Evolutionary conservation across 1,284 basidiomycete genomes (phyloP).

Genomic region (Trichosporon inkin): DNA sequence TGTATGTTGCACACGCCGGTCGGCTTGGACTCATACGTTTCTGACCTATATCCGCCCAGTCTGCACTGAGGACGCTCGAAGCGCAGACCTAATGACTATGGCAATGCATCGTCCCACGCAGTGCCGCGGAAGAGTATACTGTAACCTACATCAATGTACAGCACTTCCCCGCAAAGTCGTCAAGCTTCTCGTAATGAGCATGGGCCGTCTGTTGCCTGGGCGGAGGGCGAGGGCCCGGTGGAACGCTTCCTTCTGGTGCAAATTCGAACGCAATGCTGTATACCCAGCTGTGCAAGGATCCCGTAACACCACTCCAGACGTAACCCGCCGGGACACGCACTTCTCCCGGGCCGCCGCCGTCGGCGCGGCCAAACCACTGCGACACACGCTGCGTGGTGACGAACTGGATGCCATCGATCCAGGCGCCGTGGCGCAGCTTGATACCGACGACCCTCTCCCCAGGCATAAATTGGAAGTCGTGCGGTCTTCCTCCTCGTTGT

Average conservation of each 20-base stretch:
- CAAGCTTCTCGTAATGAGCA: too few relatives aligned
- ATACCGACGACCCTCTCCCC: constrained; percentile 16
- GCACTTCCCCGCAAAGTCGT: too few relatives aligned
- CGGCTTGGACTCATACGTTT: too few relatives aligned
- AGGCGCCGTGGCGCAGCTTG: constrained; percentile 17
- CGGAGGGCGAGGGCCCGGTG: too few relatives aligned
- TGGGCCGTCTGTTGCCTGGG: too few relatives aligned
- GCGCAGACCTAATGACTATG: too few relatives aligned
- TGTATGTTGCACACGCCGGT: too few relatives aligned
- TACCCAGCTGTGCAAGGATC: constrained; percentile 1
- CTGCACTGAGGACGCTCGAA: too few relatives aligned
- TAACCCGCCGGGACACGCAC: constrained; percentile 11
- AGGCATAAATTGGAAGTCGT: constrained; percentile 1
- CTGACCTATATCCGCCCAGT: too few relatives aligned
- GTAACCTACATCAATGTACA: too few relatives aligned
- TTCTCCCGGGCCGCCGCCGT: constrained; percentile 14
- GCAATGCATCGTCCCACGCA: too few relatives aligned
- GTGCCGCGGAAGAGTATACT: too few relatives aligned
- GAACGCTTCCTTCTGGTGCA: not conserved
- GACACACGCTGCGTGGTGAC: constrained; percentile 14
- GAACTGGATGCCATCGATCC: constrained; percentile 19
- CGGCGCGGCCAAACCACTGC: constrained; percentile 11
- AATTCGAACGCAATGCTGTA: constrained; percentile 14
- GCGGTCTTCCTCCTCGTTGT: constrained; percentile 12
- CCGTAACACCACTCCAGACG: constrained; percentile 4